Conservation (phyloP, 768 basidiomycete species). For the Amylocystis lapponica region DNA sequence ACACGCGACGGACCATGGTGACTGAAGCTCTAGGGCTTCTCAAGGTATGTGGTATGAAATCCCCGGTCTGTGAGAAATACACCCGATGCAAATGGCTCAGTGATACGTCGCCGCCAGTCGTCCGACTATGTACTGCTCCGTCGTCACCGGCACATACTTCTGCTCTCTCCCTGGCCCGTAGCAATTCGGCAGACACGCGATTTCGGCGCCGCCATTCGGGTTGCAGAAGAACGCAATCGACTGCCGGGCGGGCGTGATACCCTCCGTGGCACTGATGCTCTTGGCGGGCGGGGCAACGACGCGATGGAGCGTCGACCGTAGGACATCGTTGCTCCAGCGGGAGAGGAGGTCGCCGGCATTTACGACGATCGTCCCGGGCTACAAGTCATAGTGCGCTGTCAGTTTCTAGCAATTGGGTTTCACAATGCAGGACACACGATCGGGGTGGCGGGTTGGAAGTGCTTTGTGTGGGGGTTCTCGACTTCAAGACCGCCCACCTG, state of each 20-base stretch:
- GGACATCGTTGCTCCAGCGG: conserved; percentile 78
- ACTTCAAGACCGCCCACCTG: conserved; percentile 80
- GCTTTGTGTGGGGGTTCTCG: conserved; percentile 69
- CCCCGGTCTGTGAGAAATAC: too few relatives aligned
- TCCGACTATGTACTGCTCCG: conserved; percentile 74
- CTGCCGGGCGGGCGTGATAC: conserved; percentile 61
- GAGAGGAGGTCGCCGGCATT: conserved; percentile 79
- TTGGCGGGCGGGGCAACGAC: conserved; percentile 68
- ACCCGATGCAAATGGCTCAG: too few relatives aligned
- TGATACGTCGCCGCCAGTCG: conserved; percentile 35
- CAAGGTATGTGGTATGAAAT: too few relatives aligned
- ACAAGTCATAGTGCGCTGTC: background rate
- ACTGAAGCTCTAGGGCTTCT: too few relatives aligned
- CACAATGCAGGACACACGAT: conserved; percentile 47
- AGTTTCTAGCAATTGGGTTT: conserved; percentile 1
- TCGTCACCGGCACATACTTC: conserved; percentile 67
- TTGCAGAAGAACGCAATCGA: conserved; percentile 89
- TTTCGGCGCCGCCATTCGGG: conserved; percentile 62
- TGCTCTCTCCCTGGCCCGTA: conserved; percentile 40
- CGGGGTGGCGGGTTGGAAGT: conserved; percentile 67
- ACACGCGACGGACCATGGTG: too few relatives aligned
- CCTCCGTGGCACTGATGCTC: conserved; percentile 42
- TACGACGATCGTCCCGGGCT: conserved; percentile 79
- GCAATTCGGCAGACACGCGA: conserved; percentile 68
- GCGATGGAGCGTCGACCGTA: conserved; percentile 77